Base-by-base conservation (phyloP, 2,329 filamentous ascomycete genomes). In the Lasiodiplodia theobromae region DNA sequence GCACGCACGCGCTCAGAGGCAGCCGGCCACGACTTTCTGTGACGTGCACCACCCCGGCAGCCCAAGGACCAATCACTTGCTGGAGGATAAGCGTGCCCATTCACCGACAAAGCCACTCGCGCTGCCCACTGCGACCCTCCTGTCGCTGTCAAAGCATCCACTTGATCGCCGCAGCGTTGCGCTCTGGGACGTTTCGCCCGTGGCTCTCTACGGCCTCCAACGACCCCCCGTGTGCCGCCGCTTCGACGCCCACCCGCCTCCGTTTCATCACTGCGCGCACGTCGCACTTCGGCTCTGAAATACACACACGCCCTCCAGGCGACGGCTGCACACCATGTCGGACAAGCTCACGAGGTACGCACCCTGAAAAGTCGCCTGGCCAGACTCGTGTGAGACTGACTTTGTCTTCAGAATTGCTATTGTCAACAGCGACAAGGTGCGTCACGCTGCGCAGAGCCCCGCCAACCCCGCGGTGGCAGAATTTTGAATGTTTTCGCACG, bases 401-500 rank as follows among this genome's bases (percentile, higher is more conserved):
- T 63, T 21, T 56, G 70, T 49, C 58, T 74, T 58, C 78, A 96
- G 96, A 92, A 94, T 99, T 85, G 96, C 96, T 78, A 99, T 99
- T 85, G 93, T 99, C 86, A 98, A 95, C 84, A 92, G 88, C 81
- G 96, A 99, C 91, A 98, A 99, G 91, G 93, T 96, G 80, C 77
- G 84, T 70, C 74, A 74, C 75, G 21, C 38, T 31, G 37, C 49
- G 60, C 51, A 16, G 40, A 56, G 60, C 67, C 67, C 67, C 67
- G 67, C 67, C 67, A 57, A 57, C 67, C 67, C 67, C 67, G 67
- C 67, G 67, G 38, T 51, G 60, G 71, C 70, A 72, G 73, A 77
- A 78, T 74, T 74, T 75, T 74, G 70, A 69, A 58, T 66, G 67
- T 37, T 67, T 58, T 53, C 38, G 64, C 51, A 37, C 58, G 60